Percentiles rank a stretch among this genome's conserved stretches.
phyloP scores from a whole-genome alignment of 2,329 filamentous ascomycete species.

The Chrysoporthe austroafricana region DNA sequence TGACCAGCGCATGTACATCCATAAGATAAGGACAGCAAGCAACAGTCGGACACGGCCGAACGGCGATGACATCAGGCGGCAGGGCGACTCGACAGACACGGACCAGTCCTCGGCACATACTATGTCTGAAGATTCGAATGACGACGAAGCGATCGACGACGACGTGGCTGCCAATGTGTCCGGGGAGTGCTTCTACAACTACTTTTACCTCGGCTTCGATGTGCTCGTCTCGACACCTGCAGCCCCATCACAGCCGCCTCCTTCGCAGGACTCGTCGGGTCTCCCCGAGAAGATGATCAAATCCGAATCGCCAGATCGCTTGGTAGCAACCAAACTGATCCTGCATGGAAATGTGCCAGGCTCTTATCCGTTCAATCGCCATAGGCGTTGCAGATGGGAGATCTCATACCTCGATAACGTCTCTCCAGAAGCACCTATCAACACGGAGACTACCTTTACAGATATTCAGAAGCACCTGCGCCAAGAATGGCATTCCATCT shows the following conservation, averaged over 20 bases:
- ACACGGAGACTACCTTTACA: slow-evolving; percentile 79
- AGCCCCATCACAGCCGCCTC: slow-evolving; percentile 65
- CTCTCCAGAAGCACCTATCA: slow-evolving; percentile 51
- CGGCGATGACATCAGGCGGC: slow-evolving; percentile 47
- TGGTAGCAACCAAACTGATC: slow-evolving; percentile 89
- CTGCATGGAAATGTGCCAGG: slow-evolving; percentile 94
- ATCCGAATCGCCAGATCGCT: slow-evolving; percentile 58
- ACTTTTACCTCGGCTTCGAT: slow-evolving; percentile 95
- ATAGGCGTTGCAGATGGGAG: slow-evolving; percentile 87
- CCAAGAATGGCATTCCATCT: slow-evolving; percentile 70
- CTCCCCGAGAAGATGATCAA: slow-evolving; percentile 43
- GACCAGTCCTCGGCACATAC: slow-evolving; percentile 77
- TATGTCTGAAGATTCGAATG: slow-evolving; percentile 70
- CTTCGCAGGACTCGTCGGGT: slow-evolving; percentile 43
- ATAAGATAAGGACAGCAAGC: slow-evolving; percentile 64
- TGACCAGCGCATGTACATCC: slow-evolving; percentile 86
- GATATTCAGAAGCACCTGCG: slow-evolving; percentile 71
- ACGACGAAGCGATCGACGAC: slow-evolving; percentile 61
- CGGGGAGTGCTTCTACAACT: slow-evolving; percentile 92
- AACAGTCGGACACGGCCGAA: slow-evolving; percentile 53
- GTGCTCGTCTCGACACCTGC: slow-evolving; percentile 83
- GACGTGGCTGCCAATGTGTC: slow-evolving; percentile 58
- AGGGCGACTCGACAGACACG: slow-evolving; percentile 68
- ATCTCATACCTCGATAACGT: slow-evolving; percentile 62
- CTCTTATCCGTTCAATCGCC: slow-evolving; percentile 94